Base-by-base conservation (phyloP, 805 yeast species). In the Metschnikowia chrysomelidarum region DNA sequence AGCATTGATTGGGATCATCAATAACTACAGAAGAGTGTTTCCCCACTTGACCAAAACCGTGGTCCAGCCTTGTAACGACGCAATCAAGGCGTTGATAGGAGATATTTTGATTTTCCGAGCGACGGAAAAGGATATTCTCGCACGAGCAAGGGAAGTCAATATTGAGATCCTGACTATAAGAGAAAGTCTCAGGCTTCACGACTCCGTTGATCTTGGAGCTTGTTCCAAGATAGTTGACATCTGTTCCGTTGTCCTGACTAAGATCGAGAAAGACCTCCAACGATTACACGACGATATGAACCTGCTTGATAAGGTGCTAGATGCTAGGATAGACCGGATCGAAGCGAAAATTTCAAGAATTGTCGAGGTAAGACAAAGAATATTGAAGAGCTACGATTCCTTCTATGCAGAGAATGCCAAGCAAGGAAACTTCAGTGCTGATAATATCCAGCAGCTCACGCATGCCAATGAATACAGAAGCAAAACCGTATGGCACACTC, bases 11-110 rank as follows among this genome's bases (percentile, higher is more conserved):
- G 20, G 26, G 19, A 22, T 30, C 5, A 11, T 15, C 19, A 11
- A 12, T 3, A 13, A 30, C 32, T 32, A 24, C 20, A 28, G 35
- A 7, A 23, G 35, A 7, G 29, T 32, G 1, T 32, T 32, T 14
- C 16, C 25, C 5, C 29, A 32, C 18, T 32, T 32, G 35, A 19
- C 24, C 5, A 19, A 25, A 7, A 19, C 13, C 12, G 24, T 24
- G 2, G 35, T 25, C 4, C 19, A 7, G 14, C 29, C 35, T n/a
- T 32, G 28, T 19, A 24, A 25, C n/a, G 35, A n/a, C n/a, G 14
- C 24, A 12, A 19, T 25, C 24, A 11, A 14, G 6, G 10, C 10
- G 7, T 32, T 32, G 30, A n/a, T 32, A 5, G 12, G 12, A 13
- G 25, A 32, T 5, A 24, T 32, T 18, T 19, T 32, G 24, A 4